A percentile compares a stretch with the other conserved stretches of the same genome.
These are phyloP conservation scores for Alternaria sp. DNA, from an alignment of 2,329 filamentous ascomycete genomes.

Conservation along the genomic window DNA sequence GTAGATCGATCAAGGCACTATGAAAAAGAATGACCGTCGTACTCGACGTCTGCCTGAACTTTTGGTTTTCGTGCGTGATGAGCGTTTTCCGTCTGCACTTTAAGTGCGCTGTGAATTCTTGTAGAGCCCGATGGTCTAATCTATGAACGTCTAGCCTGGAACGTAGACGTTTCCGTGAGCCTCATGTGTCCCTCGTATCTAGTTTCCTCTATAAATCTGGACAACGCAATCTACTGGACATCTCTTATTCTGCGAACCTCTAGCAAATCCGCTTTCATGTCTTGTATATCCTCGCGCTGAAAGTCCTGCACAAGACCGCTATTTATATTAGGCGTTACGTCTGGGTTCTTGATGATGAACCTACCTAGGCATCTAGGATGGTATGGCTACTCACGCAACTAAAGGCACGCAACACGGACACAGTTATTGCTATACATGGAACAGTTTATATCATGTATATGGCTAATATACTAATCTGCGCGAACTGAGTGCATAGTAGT, in stretches of 20 bases:
- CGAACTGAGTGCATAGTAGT: no score
- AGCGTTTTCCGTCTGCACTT: conserved; percentile 23
- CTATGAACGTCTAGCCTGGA: conserved; percentile 5
- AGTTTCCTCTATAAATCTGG: conserved; percentile 10
- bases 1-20: conserved; percentile 22
- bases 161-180: conserved; percentile 11
- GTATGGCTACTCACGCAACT: conserved; percentile 5
- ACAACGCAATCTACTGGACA: conserved; percentile 11
- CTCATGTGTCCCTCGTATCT: conserved; percentile 4
- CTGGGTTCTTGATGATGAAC: conserved; percentile 10
- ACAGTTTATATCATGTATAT: no score
- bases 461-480: no score
- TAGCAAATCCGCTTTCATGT: conserved; percentile 11
- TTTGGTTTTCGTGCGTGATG: conserved; percentile 25
- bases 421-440: no score
- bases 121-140: conserved; percentile 14
- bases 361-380: conserved; percentile 1
- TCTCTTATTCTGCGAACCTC: not conserved
- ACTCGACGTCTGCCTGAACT: conserved; percentile 20
- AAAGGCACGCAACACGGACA: no score
- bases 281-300: conserved; percentile 11
- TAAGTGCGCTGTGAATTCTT: conserved; percentile 18
- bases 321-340: conserved; percentile 12
- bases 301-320: conserved; percentile 14
- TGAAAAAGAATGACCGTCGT: conserved; percentile 20